Base-by-base conservation (phyloP, 139 green algal species). In the Zygnema circumcarinatum region DNA sequence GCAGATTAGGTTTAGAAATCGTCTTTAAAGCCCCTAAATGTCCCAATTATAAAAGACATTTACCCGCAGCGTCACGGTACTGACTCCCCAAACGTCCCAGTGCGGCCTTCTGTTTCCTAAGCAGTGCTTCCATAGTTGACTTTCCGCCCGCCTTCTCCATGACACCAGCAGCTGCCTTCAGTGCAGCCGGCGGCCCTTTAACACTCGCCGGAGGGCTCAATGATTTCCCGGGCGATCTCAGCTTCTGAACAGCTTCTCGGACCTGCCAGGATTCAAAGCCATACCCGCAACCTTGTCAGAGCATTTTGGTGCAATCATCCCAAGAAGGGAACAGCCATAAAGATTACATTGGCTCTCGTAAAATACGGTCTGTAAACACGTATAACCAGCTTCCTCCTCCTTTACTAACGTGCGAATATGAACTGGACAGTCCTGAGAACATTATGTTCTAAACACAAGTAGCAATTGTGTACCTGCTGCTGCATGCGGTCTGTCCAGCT, bases 41-140 rank as follows among this genome's bases (percentile, higher is more conserved):
- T 25, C 47, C 16, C 47, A 16, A 62, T 62, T 62, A 2, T 2
- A 81, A 35, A 52, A 31, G 39, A 68, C 2, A 68, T 31, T 35
- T 67, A 81, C 74, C 74, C 32, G 74, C 74, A 29, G 74, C 74
- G 32, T 81, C 32, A 29, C 74, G 42, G 32, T 81, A 81, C n/a
- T 81, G 74, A 47, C 74, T 68, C 35, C n/a, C 74, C 33, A 81
- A 35, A 7, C 31, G 74, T 32, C 47, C 39, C 3, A 67, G 31
- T 68, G 74, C 32, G 2, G 74, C 47, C 25, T 52, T 47, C 20
- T 29, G 31, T 39, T 81, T 47, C 32, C 35, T 31, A 32, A 81
- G 2, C 74, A 81, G 32, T 32, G 33, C 31, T 32, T 81, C n/a
- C 31, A 62, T 16, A 16, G 7, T 16, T 25, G 47, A 62, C 47